Evolutionary conservation across 495 filamentous ascomycete genomes (phyloP).

Genomic region (Tuber umbilicatum): DNA sequence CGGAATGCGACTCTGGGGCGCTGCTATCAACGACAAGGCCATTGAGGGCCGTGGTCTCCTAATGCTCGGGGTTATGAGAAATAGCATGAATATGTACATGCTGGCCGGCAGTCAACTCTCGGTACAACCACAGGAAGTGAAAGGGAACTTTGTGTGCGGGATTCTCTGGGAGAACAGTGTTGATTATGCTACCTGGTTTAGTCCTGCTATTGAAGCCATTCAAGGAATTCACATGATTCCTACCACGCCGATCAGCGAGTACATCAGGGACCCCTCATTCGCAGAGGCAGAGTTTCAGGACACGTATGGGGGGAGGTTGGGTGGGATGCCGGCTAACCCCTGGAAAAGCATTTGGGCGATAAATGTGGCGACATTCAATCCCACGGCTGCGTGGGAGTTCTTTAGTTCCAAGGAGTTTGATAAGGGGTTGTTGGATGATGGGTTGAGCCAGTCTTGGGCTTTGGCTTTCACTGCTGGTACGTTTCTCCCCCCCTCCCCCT

Average conservation of each 20-base stretch:
- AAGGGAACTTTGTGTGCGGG: slow-evolving; percentile 75
- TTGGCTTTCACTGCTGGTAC: slow-evolving; percentile 62
- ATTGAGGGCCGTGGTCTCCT: slow-evolving; percentile 81
- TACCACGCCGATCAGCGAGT: slow-evolving; percentile 61
- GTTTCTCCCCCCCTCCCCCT: neutral
- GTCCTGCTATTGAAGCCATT: slow-evolving; percentile 69
- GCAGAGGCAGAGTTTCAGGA: slow-evolving; percentile 76
- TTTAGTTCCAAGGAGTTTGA: slow-evolving; percentile 62
- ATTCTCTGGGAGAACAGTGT: slow-evolving; percentile 96
- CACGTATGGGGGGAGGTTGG: slow-evolving; percentile 47
- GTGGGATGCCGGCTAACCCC: slow-evolving; percentile 51
- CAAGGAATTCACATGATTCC: slow-evolving; percentile 96
- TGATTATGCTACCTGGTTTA: slow-evolving; percentile 92
- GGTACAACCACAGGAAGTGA: slow-evolving; percentile 69
- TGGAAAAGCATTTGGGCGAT: slow-evolving; percentile 80
- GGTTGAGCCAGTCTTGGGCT: slow-evolving; percentile 82
- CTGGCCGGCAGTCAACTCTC: slow-evolving; percentile 61
- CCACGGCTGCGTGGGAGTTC: slow-evolving; percentile 60
- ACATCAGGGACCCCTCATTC: slow-evolving; percentile 59
- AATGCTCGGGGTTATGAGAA: slow-evolving; percentile 69
- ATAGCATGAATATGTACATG: slow-evolving; percentile 72
- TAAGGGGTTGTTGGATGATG: slow-evolving; percentile 68
- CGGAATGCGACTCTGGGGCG: slow-evolving; percentile 89
- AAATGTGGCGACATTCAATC: slow-evolving; percentile 72
- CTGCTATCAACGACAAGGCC: slow-evolving; percentile 61